Conservation (phyloP, 176 grass and related monocot species). For the Pontederia paniculata region DNA sequence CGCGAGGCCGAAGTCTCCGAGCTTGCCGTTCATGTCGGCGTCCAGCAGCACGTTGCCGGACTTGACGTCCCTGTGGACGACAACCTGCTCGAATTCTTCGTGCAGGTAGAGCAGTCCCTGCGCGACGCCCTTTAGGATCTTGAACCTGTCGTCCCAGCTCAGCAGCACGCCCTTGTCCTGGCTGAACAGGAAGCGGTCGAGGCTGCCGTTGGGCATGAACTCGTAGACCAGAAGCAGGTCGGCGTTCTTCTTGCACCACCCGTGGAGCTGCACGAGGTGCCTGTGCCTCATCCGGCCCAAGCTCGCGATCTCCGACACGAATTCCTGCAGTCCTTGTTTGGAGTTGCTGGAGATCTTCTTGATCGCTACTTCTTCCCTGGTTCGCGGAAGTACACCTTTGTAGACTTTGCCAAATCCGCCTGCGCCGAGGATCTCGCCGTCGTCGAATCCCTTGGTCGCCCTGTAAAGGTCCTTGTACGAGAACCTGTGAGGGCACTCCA, state of each 20-base stretch:
- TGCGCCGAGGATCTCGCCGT: conserved; percentile 41
- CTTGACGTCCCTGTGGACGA: not conserved
- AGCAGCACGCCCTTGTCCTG: not conserved
- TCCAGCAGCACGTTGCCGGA: not conserved
- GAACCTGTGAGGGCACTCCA: conserved; percentile 49
- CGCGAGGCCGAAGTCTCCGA: conserved; percentile 52
- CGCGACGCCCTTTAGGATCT: conserved; percentile 18
- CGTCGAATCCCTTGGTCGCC: conserved; percentile 67
- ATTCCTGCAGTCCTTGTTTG: not conserved
- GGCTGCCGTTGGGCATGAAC: not conserved
- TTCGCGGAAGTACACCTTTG: conserved; percentile 9
- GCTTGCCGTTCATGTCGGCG: conserved; percentile 3
- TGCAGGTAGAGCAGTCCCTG: not conserved
- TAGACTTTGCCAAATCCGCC: conserved; percentile 76
- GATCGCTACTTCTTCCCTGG: not conserved
- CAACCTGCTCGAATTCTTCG: not conserved
- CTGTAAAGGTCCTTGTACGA: conserved; percentile 47
- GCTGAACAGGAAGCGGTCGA: not conserved
- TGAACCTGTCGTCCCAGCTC: conserved; percentile 29
- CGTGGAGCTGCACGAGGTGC: conserved; percentile 41
- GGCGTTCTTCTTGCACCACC: conserved; percentile 34
- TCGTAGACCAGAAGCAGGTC: conserved; percentile 5
- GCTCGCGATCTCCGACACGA: conserved; percentile 29
- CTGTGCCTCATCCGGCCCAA: conserved; percentile 38
- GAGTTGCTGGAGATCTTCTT: conserved; percentile 5